Conservation (phyloP, 139 green algal genomes). For the Prasinococcaceae sp. region DNA sequence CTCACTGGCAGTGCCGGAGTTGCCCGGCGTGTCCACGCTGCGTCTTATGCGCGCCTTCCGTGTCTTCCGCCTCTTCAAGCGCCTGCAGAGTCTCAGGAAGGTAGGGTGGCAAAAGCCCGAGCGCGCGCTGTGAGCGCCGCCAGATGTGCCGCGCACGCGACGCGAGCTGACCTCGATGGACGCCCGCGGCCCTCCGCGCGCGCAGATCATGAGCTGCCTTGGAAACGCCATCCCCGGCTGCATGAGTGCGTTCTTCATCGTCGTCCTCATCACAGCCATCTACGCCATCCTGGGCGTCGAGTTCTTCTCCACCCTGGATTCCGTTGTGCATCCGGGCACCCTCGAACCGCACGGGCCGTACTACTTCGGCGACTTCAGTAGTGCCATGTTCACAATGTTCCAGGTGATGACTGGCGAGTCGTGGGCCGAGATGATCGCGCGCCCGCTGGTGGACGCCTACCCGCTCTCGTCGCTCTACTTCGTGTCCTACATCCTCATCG, state of each 20-base stretch:
- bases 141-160: too few relatives aligned
- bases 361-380: background rate
- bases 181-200: too few relatives aligned
- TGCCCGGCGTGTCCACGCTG: background rate
- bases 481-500: background rate
- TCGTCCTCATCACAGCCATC: background rate
- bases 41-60: background rate
- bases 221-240: background rate
- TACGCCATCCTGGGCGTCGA: background rate
- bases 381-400: background rate
- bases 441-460: background rate
- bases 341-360: background rate
- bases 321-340: too few relatives aligned
- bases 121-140: too few relatives aligned
- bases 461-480: background rate
- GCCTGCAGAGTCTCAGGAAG: background rate
- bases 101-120: slow-evolving; percentile 2
- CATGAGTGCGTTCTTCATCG: background rate
- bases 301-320: background rate
- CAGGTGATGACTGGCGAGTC: background rate
- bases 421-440: background rate
- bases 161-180: too few relatives aligned
- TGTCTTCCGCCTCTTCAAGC: background rate
- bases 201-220: background rate
- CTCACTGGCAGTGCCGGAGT: background rate